These are phyloP conservation scores for Saturnispora saitoi DNA, from an alignment of 805 yeast species.

Conservation along the genomic window DNA sequence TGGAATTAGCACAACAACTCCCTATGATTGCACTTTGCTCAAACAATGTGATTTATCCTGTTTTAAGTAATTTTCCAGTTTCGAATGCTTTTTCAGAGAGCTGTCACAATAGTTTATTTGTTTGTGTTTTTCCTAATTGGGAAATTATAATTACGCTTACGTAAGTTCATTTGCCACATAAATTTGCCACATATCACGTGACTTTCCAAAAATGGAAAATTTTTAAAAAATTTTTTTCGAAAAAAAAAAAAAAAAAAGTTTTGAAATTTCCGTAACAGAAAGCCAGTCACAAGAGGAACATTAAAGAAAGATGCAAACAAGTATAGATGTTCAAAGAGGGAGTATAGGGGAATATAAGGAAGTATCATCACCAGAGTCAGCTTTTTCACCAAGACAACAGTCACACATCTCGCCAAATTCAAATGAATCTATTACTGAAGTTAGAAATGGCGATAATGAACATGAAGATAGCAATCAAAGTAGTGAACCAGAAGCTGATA, in stretches of 20 bases:
- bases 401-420: neutral
- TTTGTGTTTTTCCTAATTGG: conserved; percentile 6
- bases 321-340: neutral
- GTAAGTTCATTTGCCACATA: neutral
- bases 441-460: neutral
- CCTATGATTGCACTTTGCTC: neutral
- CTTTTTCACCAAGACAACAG: neutral
- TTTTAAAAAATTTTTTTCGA: neutral
- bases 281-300: neutral
- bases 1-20: neutral
- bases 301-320: neutral
- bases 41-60: neutral
- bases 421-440: neutral
- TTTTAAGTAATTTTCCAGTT: neutral
- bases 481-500: neutral
- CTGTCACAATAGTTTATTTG: neutral
- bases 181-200: neutral
- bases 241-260: neutral
- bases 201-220: conserved; percentile 1
- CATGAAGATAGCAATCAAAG: neutral
- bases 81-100: neutral
- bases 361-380: neutral
- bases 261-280: neutral
- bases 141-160: neutral
- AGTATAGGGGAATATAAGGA: neutral